These are phyloP conservation scores for Chaetomium tenue DNA, from an alignment of 495 filamentous ascomycete species.

Conservation along the genomic window DNA sequence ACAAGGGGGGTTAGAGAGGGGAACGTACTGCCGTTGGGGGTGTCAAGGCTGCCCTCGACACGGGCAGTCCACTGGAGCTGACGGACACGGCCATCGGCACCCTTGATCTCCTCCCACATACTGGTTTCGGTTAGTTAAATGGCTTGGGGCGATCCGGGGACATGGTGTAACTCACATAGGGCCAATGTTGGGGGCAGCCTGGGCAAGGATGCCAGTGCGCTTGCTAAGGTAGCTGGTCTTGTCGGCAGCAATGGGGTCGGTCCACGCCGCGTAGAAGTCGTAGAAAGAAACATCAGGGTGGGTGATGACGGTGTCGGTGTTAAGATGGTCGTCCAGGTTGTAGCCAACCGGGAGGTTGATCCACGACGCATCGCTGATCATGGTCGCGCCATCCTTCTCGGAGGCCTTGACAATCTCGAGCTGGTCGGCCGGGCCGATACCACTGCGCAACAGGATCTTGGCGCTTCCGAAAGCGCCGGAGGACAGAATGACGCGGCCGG, in stretches of 20 bases:
- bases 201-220: conserved; percentile 63
- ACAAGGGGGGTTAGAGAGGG: too few species aligned
- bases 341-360: conserved; percentile 72
- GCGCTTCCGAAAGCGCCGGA: conserved; percentile 71
- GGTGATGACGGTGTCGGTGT: conserved; percentile 65
- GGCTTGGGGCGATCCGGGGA: too few species aligned
- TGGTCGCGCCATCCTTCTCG: conserved; percentile 50
- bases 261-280: conserved; percentile 63
- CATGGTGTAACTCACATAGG: conserved; percentile 45
- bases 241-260: conserved; percentile 42
- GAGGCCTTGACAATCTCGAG: conserved; percentile 55
- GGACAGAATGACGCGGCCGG: conserved; percentile 66
- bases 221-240: conserved; percentile 37
- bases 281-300: conserved; percentile 61
- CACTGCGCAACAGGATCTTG: conserved; percentile 62
- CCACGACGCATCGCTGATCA: conserved; percentile 57
- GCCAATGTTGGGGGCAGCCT: conserved; percentile 67
- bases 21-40: conserved; percentile 39
- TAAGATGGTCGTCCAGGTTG: conserved; percentile 71
- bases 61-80: conserved; percentile 65
- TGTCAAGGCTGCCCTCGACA: conserved; percentile 54
- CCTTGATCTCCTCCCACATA: conserved; percentile 59
- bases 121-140: conserved; percentile 23
- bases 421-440: conserved; percentile 64
- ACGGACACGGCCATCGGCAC: conserved; percentile 61